phyloP scores from a whole-genome alignment of 768 basidiomycete genomes.

The Boletus fagicola region DNA sequence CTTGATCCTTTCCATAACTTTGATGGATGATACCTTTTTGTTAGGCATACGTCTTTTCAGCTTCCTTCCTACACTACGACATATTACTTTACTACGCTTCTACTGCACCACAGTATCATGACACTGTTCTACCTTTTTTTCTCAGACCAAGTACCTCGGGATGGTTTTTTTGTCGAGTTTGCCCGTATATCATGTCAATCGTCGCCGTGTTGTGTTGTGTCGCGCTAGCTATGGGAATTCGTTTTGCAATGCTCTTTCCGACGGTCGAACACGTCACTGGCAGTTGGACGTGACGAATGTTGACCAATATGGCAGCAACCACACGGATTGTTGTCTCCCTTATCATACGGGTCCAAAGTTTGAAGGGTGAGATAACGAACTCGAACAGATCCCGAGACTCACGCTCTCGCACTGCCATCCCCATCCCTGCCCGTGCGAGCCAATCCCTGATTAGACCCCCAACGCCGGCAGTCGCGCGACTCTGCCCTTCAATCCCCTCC shows the following conservation, averaged over 20 bases:
- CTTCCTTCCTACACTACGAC: constrained; percentile 5
- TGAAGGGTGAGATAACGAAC: no score
- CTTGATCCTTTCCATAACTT: constrained; percentile 6
- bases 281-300: neutral
- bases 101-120: constrained; percentile 12
- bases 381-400: no score
- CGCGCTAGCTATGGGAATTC: constrained; percentile 25
- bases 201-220: constrained; percentile 26
- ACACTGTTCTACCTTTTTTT: neutral
- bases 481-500: no score
- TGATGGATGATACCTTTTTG: constrained; percentile 1
- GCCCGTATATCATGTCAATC: constrained; percentile 21
- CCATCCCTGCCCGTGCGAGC: no score
- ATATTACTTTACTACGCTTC: constrained; percentile 13
- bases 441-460: no score
- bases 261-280: neutral
- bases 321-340: no score
- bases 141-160: neutral
- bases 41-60: neutral
- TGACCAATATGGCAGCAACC: no score
- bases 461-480: no score
- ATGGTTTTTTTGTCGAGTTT: constrained; percentile 18
- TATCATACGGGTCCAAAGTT: no score
- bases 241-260: constrained; percentile 8
- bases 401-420: no score